Evolutionary conservation across 768 basidiomycete genomes (phyloP).

Genomic region (Naematelia aurantialba): DNA sequence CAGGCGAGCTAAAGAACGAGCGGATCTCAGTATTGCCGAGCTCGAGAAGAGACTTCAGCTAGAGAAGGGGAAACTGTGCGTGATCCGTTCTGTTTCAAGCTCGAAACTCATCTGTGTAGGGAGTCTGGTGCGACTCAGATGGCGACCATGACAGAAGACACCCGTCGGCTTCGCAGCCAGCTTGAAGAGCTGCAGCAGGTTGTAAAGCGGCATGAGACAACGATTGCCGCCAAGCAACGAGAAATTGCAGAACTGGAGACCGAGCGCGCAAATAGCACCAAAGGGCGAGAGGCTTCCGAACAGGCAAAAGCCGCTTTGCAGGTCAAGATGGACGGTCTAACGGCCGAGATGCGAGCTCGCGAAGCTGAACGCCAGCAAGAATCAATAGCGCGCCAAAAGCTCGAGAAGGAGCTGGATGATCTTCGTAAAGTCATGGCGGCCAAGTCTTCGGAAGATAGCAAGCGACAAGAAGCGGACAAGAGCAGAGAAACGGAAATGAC

Average conservation of each 20-base stretch:
- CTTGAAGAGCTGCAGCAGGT: constrained; percentile 72
- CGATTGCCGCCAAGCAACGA: constrained; percentile 57
- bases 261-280: constrained; percentile 5
- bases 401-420: constrained; percentile 80
- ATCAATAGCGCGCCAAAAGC: constrained; percentile 52
- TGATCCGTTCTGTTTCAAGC: background rate
- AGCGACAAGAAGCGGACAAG: constrained; percentile 75
- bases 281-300: constrained; percentile 24
- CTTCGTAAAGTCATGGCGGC: constrained; percentile 77
- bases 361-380: constrained; percentile 51
- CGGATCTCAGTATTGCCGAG: constrained; percentile 63
- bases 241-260: constrained; percentile 28
- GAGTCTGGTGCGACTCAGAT: constrained; percentile 57
- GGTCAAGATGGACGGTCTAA: constrained; percentile 49
- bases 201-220: constrained; percentile 73
- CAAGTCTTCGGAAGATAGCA: constrained; percentile 79
- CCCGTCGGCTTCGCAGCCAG: constrained; percentile 70
- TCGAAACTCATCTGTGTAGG: constrained; percentile 52
- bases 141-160: constrained; percentile 62
- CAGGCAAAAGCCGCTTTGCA: constrained; percentile 23
- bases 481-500: constrained; percentile 80
- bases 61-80: constrained; percentile 65
- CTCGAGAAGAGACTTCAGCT: constrained; percentile 66
- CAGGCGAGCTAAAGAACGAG: constrained; percentile 66
- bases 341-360: constrained; percentile 55